A percentile compares a stretch with the other conserved stretches of the same genome.
Evolutionary conservation across 441 rosid genomes (phyloP).

Genomic region (Lagerstroemia fauriei): DNA sequence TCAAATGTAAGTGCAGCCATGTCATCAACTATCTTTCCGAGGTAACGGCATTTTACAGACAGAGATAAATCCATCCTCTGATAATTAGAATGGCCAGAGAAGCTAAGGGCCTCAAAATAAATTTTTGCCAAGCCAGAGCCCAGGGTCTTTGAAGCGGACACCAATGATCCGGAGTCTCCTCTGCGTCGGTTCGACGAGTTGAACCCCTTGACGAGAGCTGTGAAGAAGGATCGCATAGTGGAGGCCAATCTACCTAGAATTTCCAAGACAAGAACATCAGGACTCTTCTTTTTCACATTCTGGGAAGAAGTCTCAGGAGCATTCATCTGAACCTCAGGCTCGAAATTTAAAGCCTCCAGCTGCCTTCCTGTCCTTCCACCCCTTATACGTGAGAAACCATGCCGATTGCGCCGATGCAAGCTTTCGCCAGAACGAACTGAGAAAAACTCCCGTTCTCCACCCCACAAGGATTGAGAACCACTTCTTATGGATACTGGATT

Average conservation of each 20-base stretch:
- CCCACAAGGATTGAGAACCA: constrained; percentile 74
- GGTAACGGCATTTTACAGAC: constrained; percentile 87
- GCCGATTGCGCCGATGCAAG: constrained; percentile 78
- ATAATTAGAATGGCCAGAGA: constrained; percentile 65
- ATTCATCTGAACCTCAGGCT: constrained; percentile 60
- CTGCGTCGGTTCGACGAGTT: constrained; percentile 92
- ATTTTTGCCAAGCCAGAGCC: constrained; percentile 82
- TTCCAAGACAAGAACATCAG: constrained; percentile 67
- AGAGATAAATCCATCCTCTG: constrained; percentile 58
- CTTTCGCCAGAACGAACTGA: constrained; percentile 83
- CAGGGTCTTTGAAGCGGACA: constrained; percentile 81
- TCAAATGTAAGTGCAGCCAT: constrained; percentile 79
- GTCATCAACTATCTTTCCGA: constrained; percentile 89
- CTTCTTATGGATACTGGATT: constrained; percentile 74
- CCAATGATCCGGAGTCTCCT: constrained; percentile 72
- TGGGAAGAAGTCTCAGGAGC: constrained; percentile 61
- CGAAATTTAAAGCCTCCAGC: constrained; percentile 71
- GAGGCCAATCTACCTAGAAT: constrained; percentile 72
- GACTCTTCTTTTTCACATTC: constrained; percentile 75
- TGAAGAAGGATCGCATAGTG: constrained; percentile 73
- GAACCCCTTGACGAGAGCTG: constrained; percentile 88
- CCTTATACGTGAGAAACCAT: constrained; percentile 79
- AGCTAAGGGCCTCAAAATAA: constrained; percentile 80
- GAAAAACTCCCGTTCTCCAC: constrained; percentile 76
- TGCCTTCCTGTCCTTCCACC: constrained; percentile 90